Evolutionary conservation across 2,329 filamentous ascomycete genomes (phyloP), one percentile per base, ranked within the genome.

Genomic region (Aureobasidium namibiae): DNA sequence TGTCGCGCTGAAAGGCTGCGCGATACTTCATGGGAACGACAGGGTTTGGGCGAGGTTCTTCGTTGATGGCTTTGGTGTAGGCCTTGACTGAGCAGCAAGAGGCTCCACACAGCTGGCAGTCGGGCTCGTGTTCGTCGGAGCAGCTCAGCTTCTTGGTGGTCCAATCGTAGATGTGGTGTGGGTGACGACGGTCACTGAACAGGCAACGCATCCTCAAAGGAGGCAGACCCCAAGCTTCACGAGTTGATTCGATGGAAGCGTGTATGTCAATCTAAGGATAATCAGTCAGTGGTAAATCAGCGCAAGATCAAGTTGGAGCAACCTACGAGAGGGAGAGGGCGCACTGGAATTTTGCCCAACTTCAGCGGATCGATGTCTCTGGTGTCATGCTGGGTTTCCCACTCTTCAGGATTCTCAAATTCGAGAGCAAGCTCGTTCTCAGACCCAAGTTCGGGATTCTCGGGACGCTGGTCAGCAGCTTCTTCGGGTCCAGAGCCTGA

Each of bases 71-170:
- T 39, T 38, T 41, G 46, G n/a, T 38, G 57, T 24, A 36, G n/a
- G 21, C 44, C 21, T 49, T 38, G 23, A 58, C 59, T 13, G 44
- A 49, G 54, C 63, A 65, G 60, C 63, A 65, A 46, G 56, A 29
- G n/a, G 38, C 56, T 16, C 61, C 44, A 39, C 63, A 65, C 31
- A 58, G 33, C 31, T 59, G 41, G 33, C 63, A 65, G 26, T 53
- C 41, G 39, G 49, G 46, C 46, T 60, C 60, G 56, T 61, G 60
- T n/a, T 18, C 41, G 8, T 41, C 39, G 21, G 23, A 36, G 38
- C 63, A 65, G 57, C 61, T 58, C n/a, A 64, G 57, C 53, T 65
- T 65, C 24, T 61, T 56, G 7, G 62, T 63, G 38, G 61, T 29
- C 62, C 62, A 65, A 18, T 33, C 24, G 52, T 61, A 64, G 45